Percentiles rank a stretch among this genome's conserved stretches.
These are phyloP conservation scores for Cytospora leucostoma DNA, from an alignment of 2,329 filamentous ascomycete species.

Conservation along the genomic window DNA sequence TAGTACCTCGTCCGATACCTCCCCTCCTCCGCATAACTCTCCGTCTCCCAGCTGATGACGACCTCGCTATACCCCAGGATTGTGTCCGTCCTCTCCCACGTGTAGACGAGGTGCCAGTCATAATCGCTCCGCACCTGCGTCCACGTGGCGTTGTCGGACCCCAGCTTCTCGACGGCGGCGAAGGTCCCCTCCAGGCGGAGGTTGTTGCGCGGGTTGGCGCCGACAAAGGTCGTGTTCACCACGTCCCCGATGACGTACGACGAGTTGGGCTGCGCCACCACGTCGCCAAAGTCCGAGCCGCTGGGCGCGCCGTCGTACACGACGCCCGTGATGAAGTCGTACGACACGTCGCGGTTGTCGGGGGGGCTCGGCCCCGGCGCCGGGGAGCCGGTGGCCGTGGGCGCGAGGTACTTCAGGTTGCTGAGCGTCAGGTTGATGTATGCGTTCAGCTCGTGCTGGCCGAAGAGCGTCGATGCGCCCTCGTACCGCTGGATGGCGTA, in stretches of 20 bases:
- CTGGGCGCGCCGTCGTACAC: conserved; percentile 69
- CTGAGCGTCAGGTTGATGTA: conserved; percentile 84
- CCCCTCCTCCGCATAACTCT: conserved; percentile 55
- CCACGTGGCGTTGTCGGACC: conserved; percentile 54
- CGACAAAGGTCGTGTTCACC: conserved; percentile 71
- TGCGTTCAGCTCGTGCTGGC: conserved; percentile 77
- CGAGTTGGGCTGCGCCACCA: conserved; percentile 54
- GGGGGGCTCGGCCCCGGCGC: conserved; percentile 67
- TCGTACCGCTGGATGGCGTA: conserved; percentile 87
- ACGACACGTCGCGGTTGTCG: conserved; percentile 72
- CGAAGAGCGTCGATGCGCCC: conserved; percentile 89
- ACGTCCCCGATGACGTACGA: conserved; percentile 59
- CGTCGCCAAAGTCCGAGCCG: conserved; percentile 70
- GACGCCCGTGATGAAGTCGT: conserved; percentile 80
- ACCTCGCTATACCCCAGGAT: conserved; percentile 76
- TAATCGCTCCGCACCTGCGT: conserved; percentile 67
- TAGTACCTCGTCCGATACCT: conserved; percentile 78
- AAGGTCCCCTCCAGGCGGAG: conserved; percentile 76
- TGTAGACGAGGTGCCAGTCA: conserved; percentile 81
- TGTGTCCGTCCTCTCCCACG: conserved; percentile 73
- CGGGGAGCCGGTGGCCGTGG: conserved; percentile 45
- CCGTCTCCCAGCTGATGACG: conserved; percentile 76
- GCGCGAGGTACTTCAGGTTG: conserved; percentile 66
- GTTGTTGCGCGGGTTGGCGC: conserved; percentile 87
- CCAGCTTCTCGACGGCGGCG: conserved; percentile 69